A percentile compares a stretch with the other conserved stretches of the same genome.
Evolutionary conservation across 768 basidiomycete genomes (phyloP).

Genomic region (Boletus fagicola): DNA sequence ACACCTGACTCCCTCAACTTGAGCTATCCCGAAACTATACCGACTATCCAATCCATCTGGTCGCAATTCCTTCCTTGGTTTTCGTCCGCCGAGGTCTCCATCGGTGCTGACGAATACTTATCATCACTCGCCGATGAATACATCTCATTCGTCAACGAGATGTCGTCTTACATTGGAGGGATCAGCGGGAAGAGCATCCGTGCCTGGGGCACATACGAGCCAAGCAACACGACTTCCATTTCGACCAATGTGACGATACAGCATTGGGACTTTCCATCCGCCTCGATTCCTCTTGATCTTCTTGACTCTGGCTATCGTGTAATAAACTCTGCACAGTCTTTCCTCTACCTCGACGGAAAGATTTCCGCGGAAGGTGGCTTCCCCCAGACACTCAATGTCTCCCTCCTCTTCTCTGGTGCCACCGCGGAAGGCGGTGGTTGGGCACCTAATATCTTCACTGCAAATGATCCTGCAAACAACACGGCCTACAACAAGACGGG

Average conservation of each 20-base stretch:
- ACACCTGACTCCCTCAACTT: constrained; percentile 40
- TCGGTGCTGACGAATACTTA: constrained; percentile 46
- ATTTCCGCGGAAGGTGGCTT: constrained; percentile 33
- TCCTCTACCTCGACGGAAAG: constrained; percentile 40
- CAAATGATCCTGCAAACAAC: constrained; percentile 33
- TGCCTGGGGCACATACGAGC: constrained; percentile 43
- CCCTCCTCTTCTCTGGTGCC: constrained; percentile 33
- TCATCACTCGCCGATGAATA: constrained; percentile 40
- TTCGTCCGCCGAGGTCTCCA: constrained; percentile 40
- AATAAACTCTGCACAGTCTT: constrained; percentile 37
- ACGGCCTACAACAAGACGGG: constrained; percentile 27
- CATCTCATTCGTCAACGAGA: constrained; percentile 42
- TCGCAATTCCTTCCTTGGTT: constrained; percentile 41
- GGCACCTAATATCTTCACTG: constrained; percentile 38
- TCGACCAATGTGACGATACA: constrained; percentile 43
- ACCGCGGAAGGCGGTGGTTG: constrained; percentile 30
- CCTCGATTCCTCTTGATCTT: constrained; percentile 35
- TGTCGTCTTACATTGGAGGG: constrained; percentile 37
- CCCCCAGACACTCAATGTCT: constrained; percentile 32
- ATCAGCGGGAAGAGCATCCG: constrained; percentile 39
- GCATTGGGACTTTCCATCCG: constrained; percentile 40
- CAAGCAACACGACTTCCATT: constrained; percentile 36
- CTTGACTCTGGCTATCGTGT: constrained; percentile 35
- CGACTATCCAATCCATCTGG: constrained; percentile 44
- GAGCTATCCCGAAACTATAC: constrained; percentile 41